Base-by-base conservation (phyloP, 352 stramenopile species). In the Phytophthora rubi region DNA sequence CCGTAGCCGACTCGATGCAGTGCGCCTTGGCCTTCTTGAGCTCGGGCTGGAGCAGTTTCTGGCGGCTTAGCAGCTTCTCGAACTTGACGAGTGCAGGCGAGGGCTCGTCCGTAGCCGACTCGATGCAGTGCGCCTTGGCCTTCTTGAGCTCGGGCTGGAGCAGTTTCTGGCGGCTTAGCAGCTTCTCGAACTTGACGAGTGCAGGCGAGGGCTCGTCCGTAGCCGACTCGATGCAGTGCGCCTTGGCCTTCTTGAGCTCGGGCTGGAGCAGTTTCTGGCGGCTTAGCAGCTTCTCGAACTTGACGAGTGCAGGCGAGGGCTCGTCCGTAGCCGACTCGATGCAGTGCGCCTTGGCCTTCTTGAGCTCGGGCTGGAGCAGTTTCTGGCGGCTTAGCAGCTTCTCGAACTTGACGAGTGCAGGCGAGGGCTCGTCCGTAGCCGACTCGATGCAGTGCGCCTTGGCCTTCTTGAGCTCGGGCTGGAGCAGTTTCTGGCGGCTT, bases 181-280 rank as follows among this genome's bases (percentile, higher is more conserved):
- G 65, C 79, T 90, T 92, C 73, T 94, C 86, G 45, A 92, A 94
- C 26, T 77, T 76, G 39, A 87, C 76, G 21, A 93, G 71, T 18
- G 80, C 73, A 2, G 58, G 7, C 7, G 82, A 82, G 0, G 86
- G 86, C 23, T 73, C 55, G 59, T 93, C 82, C 3, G 39, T 10
- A 5, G 39, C 39, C 39, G 39, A 48, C 39, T 18, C 18, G 18
- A 21, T 0, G 18, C 18, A 21, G 18, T 21, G 18, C 18, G 18
- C 18, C 18, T 21, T 21, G 18, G 18, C 18, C 18, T 21, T 21
- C 18, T 21, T 21, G 18, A 21, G 18, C 18, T 21, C 18, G 18
- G 18, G 18, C 18, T 21, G 18, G 18, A 21, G 18, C 18, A 21
- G 18, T 21, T 21, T 21, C 18, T 21, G 18, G 18, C 18, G 18